Evolutionary conservation across 441 rosid species (phyloP).

Genomic region (Geranium incanum): DNA sequence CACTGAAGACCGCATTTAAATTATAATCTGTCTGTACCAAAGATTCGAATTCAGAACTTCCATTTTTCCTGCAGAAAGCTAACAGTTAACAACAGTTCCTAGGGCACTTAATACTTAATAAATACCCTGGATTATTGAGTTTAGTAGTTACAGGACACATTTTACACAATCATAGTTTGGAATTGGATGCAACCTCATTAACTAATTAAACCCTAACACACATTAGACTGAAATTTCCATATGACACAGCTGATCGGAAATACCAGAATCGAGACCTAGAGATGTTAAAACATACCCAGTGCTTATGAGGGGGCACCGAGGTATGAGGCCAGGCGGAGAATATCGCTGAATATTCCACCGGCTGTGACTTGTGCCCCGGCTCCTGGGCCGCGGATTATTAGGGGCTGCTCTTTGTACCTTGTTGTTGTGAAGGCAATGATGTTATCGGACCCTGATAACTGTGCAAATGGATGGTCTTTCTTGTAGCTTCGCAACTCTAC

Average conservation of each 20-base stretch:
- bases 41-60: no score
- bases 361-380: constrained; percentile 99
- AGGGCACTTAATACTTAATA: background rate
- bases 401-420: constrained; percentile 81
- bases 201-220: background rate
- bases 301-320: constrained; percentile 82
- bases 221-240: no score
- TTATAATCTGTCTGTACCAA: no score
- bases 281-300: background rate
- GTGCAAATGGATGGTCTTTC: constrained; percentile 83
- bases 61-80: no score
- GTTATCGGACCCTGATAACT: constrained; percentile 89
- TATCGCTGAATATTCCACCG: constrained; percentile 89
- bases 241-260: no score
- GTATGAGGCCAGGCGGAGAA: constrained; percentile 81
- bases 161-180: background rate
- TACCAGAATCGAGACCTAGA: background rate
- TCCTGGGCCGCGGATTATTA: constrained; percentile 94
- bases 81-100: background rate
- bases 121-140: background rate
- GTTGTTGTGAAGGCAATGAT: constrained; percentile 90
- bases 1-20: no score
- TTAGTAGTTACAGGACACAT: background rate
- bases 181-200: no score
- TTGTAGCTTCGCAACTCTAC: constrained; percentile 81